phyloP scores from a whole-genome alignment of 805 yeast species.

The Saturnispora gosingensis region DNA sequence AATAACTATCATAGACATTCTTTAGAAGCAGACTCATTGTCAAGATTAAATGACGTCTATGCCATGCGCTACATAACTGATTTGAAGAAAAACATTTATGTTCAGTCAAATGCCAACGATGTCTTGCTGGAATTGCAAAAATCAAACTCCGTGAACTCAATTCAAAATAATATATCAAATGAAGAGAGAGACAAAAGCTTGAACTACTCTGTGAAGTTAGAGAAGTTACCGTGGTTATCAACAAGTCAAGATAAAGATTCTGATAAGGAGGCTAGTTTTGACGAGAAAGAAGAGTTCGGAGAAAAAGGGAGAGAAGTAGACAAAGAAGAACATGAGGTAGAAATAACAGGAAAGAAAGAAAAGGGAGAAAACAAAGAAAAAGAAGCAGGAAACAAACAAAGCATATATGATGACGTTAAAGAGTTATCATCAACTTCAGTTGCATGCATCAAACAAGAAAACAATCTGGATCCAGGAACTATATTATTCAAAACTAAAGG shows the following conservation, averaged over 20 bases:
- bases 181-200: neutral
- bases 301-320: neutral
- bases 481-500: slow-evolving; percentile 4
- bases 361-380: neutral
- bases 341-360: neutral
- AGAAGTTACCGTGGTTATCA: slow-evolving; percentile 1
- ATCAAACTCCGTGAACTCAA: neutral
- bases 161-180: neutral
- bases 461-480: neutral
- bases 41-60: slow-evolving; percentile 4
- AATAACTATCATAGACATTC: slow-evolving; percentile 5
- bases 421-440: neutral
- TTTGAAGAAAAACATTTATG: slow-evolving; percentile 1
- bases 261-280: neutral
- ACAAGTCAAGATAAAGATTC: neutral
- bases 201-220: slow-evolving; percentile 4
- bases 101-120: neutral
- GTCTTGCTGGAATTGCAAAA: neutral
- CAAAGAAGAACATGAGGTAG: neutral
- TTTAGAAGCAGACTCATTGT: neutral
- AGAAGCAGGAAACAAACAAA: neutral
- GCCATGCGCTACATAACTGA: slow-evolving; percentile 2
- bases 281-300: neutral
- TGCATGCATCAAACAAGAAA: neutral
- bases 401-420: neutral